Evolutionary conservation across 2,329 filamentous ascomycete species (phyloP).

Genomic region (Aphanocladium album): DNA sequence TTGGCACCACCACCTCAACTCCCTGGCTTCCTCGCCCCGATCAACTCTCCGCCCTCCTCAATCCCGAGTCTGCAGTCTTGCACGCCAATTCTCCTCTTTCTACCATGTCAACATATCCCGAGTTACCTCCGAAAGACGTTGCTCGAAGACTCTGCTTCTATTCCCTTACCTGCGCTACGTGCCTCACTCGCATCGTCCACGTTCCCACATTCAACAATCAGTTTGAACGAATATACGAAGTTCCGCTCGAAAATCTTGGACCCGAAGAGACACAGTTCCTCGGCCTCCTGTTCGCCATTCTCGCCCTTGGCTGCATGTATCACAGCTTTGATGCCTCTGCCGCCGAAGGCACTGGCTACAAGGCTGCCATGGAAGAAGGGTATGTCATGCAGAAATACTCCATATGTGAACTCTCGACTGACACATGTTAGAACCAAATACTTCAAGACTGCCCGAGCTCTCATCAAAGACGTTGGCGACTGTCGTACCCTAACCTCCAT

Average conservation of each 20-base stretch:
- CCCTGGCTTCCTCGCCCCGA: constrained; percentile 53
- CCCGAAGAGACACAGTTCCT: constrained; percentile 64
- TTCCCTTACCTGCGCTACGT: constrained; percentile 52
- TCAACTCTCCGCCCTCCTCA: constrained; percentile 43
- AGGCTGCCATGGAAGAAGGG: constrained; percentile 52
- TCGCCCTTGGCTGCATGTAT: constrained; percentile 71
- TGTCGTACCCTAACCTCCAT: constrained; percentile 70
- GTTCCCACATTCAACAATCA: constrained; percentile 73
- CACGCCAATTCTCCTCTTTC: constrained; percentile 59
- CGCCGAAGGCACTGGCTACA: constrained; percentile 45
- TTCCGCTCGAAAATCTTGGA: constrained; percentile 55
- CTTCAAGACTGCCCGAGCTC: constrained; percentile 60
- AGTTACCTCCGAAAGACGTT: constrained; percentile 62
- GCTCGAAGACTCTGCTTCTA: constrained; percentile 51
- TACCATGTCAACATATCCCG: constrained; percentile 48
- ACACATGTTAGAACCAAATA: constrained; percentile 56
- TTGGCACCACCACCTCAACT: constrained; percentile 58
- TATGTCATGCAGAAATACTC: constrained; percentile 25
- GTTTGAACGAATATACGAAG: constrained; percentile 73
- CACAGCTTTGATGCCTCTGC: constrained; percentile 48
- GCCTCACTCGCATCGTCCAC: constrained; percentile 67
- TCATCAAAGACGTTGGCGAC: constrained; percentile 61
- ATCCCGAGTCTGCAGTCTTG: constrained; percentile 66
- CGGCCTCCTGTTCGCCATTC: constrained; percentile 64
- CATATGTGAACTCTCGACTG: too few species aligned